These are phyloP conservation scores for Metarhizium brunneum DNA, from an alignment of 2,329 filamentous ascomycete genomes.

Conservation along the genomic window DNA sequence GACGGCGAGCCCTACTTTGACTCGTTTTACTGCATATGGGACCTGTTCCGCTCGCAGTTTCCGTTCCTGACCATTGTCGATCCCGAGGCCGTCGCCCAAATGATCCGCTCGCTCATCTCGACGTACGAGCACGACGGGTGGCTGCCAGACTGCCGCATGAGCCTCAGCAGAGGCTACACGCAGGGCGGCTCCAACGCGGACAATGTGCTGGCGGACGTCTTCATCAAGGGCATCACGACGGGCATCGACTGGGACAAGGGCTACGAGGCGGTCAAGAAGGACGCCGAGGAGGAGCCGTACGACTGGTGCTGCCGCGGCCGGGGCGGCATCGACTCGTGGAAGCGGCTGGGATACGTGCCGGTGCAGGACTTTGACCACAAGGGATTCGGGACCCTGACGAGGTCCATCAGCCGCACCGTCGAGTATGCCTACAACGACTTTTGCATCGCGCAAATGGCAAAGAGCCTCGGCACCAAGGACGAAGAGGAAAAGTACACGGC, in stretches of 20 bases:
- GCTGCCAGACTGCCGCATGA: slow-evolving; percentile 69
- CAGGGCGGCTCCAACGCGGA: slow-evolving; percentile 71
- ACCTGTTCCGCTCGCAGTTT: slow-evolving; percentile 59
- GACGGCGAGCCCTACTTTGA: slow-evolving; percentile 64
- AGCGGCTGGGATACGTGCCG: slow-evolving; percentile 61
- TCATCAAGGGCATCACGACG: slow-evolving; percentile 51
- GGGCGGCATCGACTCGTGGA: slow-evolving; percentile 65
- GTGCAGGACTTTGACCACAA: slow-evolving; percentile 56
- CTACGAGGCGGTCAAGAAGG: slow-evolving; percentile 62
- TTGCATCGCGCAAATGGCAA: slow-evolving; percentile 54
- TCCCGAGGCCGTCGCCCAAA: slow-evolving; percentile 51
- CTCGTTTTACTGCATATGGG: slow-evolving; percentile 71
- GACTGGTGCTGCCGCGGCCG: slow-evolving; percentile 65
- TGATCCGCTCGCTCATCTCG: slow-evolving; percentile 63
- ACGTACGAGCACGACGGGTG: slow-evolving; percentile 62
- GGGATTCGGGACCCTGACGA: slow-evolving; percentile 60
- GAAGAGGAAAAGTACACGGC: slow-evolving; percentile 52
- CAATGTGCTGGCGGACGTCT: slow-evolving; percentile 57
- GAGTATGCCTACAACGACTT: slow-evolving; percentile 76
- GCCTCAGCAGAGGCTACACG: slow-evolving; percentile 62
- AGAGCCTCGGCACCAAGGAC: slow-evolving; percentile 39
- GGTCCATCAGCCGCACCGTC: slow-evolving; percentile 62
- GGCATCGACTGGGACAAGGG: slow-evolving; percentile 58
- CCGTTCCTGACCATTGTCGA: slow-evolving; percentile 62
- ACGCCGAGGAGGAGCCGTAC: slow-evolving; percentile 60